Conservation (phyloP, 1,284 basidiomycete species). For the Chalciporus sp. region DNA sequence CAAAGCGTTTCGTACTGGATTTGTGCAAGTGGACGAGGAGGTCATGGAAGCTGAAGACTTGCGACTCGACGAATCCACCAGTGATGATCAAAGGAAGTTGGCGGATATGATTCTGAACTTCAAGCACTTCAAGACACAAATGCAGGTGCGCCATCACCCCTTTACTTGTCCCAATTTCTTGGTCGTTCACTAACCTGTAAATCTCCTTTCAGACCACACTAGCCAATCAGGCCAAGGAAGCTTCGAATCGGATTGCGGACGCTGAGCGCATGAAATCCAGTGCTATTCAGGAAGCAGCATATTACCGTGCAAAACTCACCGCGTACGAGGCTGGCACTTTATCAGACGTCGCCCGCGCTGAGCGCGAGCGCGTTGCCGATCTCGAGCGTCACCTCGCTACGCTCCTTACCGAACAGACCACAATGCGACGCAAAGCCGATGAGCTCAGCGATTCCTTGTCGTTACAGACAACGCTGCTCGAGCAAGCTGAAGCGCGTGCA, state of each 20-base stretch:
- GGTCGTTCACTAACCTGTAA: constrained; percentile 15
- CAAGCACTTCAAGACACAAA: constrained; percentile 86
- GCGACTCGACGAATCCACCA: constrained; percentile 38
- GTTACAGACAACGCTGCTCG: constrained; percentile 76
- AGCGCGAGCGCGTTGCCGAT: constrained; percentile 78
- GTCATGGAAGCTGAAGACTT: constrained; percentile 40
- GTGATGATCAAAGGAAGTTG: constrained; percentile 49
- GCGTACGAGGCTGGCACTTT: constrained; percentile 79
- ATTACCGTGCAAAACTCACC: constrained; percentile 91
- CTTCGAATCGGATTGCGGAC: constrained; percentile 80
- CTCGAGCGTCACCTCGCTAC: constrained; percentile 80
- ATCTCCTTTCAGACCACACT: constrained; percentile 60
- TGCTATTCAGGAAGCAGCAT: constrained; percentile 94
- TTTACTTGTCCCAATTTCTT: background rate
- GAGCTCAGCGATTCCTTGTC: constrained; percentile 75
- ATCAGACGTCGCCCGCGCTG: constrained; percentile 70
- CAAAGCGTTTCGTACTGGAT: constrained; percentile 82
- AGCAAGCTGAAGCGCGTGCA: constrained; percentile 81
- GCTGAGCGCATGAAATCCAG: constrained; percentile 79
- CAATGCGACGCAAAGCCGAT: constrained; percentile 70
- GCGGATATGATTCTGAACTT: constrained; percentile 80
- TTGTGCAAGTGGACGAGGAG: constrained; percentile 63
- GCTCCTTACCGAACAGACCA: constrained; percentile 66
- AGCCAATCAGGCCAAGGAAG: constrained; percentile 72
- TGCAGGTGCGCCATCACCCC: constrained; percentile 67